phyloP scores from a whole-genome alignment of 108 stramenopile genomes.

The Skeletonema marinoi region DNA sequence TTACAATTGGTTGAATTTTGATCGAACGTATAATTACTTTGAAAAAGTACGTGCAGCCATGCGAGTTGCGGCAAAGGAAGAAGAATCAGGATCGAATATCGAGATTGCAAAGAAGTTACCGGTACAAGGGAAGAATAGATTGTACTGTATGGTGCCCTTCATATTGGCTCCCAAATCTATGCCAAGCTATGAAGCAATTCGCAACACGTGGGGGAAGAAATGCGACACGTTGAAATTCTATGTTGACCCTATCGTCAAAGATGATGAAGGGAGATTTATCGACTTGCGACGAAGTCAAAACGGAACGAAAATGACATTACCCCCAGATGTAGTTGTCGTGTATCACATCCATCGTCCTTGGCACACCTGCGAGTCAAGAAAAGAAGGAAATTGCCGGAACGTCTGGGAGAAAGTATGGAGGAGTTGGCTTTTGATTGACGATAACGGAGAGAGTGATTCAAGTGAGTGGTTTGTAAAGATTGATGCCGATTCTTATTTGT shows the following conservation, averaged over 20 bases:
- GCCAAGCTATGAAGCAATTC: slow-evolving; percentile 32
- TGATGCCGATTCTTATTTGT: slow-evolving; percentile 37
- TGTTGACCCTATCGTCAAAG: slow-evolving; percentile 38
- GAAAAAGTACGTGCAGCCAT: slow-evolving; percentile 30
- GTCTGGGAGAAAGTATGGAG: slow-evolving; percentile 50
- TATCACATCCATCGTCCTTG: slow-evolving; percentile 25
- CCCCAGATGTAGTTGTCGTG: slow-evolving; percentile 25
- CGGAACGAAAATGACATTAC: slow-evolving; percentile 8
- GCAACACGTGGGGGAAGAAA: slow-evolving; percentile 29
- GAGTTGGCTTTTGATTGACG: slow-evolving; percentile 35
- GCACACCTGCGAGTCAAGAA: slow-evolving; percentile 13
- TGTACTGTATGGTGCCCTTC: slow-evolving; percentile 50
- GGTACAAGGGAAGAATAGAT: slow-evolving; percentile 6
- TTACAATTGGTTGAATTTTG: slow-evolving; percentile 1
- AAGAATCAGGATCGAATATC: neutral
- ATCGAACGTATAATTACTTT: slow-evolving; percentile 16
- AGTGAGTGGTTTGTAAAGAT: slow-evolving; percentile 45
- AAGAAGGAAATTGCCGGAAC: slow-evolving; percentile 25
- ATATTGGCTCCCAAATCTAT: slow-evolving; percentile 23
- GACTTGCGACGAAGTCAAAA: slow-evolving; percentile 19
- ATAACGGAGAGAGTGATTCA: slow-evolving; percentile 25
- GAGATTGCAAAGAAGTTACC: neutral
- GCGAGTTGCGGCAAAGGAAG: slow-evolving; percentile 8
- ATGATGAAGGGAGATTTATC: slow-evolving; percentile 6
- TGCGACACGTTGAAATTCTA: slow-evolving; percentile 38